Evolutionary conservation across 164 flowering plant genomes (phyloP).

Genomic region (Stephania yunnanensis): DNA sequence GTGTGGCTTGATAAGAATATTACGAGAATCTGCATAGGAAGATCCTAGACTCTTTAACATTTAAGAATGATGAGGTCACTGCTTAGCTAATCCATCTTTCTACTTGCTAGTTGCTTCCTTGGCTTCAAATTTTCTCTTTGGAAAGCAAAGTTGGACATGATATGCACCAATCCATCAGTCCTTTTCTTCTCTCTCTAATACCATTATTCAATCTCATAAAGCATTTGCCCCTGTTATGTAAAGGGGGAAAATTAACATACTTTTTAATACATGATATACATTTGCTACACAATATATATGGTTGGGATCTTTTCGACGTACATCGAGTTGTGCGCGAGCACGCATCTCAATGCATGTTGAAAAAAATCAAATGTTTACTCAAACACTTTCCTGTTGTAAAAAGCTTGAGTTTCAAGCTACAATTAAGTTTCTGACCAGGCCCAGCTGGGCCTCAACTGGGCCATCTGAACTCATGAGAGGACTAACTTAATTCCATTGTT

Average conservation of each 20-base stretch:
- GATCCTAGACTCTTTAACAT: not conserved
- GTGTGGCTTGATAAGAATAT: not conserved
- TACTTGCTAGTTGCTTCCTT: not conserved
- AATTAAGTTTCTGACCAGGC: not conserved
- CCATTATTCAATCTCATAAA: not conserved
- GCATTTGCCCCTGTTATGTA: not conserved
- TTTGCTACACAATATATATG: no score
- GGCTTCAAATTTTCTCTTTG: not conserved
- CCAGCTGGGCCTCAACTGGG: not conserved
- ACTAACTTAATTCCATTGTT: not conserved
- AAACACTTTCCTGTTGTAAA: no score
- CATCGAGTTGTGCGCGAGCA: no score
- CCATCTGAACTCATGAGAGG: not conserved
- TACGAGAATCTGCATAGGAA: not conserved
- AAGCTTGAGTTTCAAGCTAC: not conserved
- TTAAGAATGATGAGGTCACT: constrained; percentile 1
- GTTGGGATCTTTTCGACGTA: no score
- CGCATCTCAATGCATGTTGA: not conserved
- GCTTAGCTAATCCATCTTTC: constrained; percentile 3
- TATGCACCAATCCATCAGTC: constrained; percentile 2
- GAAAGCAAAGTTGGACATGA: constrained; percentile 4
- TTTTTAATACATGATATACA: no score
- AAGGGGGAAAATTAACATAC: no score
- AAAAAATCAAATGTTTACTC: no score
- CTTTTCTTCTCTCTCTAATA: constrained; percentile 1